Base-by-base conservation (phyloP, 2,329 filamentous ascomycete species). In the Ceratocystis colombiana region DNA sequence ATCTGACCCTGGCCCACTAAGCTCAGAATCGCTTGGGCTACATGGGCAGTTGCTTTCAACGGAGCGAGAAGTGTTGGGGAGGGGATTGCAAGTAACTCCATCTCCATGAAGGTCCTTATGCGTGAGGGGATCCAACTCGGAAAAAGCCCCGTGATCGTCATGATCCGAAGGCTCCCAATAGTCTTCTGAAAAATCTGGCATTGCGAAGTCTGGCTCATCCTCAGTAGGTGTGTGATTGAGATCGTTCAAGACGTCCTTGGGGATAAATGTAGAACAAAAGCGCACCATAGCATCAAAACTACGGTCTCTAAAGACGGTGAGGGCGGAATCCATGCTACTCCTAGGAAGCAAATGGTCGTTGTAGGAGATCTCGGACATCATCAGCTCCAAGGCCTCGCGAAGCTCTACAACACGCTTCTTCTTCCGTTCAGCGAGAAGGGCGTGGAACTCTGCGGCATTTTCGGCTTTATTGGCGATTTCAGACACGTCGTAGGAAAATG, bases 281-380 rank as follows among this genome's bases (percentile, higher is more conserved):
- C 59, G 59, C 17, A 62, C 30, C 33, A 62, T 44, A n/a, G 59
- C 41, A 62, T 62, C 59, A 44, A 37, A 62, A 20, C 59, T 62
- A 20, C 41, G 59, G n/a, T 62, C 41, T 10, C 59, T 30, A 45
- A 62, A 62, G 28, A 45, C 41, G 22, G n/a, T 62, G 30, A 62
- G 33, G 22, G 59, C 59, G 15, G 59, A 44, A 22, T 62, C 59
- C 59, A 37, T 41, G 59, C 41, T 62, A 20, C 41, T 44, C 15
- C 41, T 20, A 3, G 20, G 59, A 41, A 62, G 59, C 7, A 44
- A 17, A n/a, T 44, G 33, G 37, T 44, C 33, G 20, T 44, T 44
- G 41, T 44, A 62, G 25, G 59, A 41, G 3, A 62, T 37, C 37
- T 62, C 41, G 2, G 59, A 44, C 12, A 37, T 44, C 59, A 62